phyloP scores from a whole-genome alignment of 805 yeast genomes.

The Wickerhamomyces hampshirensis region DNA sequence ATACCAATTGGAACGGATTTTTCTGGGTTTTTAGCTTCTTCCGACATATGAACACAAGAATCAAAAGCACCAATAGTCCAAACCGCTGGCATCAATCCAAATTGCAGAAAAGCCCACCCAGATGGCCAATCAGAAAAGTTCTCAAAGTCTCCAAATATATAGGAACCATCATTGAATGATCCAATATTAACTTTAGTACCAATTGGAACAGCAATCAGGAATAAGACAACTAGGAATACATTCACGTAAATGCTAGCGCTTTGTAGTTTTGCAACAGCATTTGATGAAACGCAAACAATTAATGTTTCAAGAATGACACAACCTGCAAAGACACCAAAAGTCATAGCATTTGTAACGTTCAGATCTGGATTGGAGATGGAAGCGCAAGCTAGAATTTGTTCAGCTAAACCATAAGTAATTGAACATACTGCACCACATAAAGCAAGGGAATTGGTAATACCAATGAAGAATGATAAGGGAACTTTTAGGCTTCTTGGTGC shows the following conservation, averaged over 20 bases:
- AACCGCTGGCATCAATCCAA: conserved; percentile 57
- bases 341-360: conserved; percentile 42
- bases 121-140: conserved; percentile 50
- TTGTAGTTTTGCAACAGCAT: conserved; percentile 50
- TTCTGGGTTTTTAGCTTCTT: conserved; percentile 61
- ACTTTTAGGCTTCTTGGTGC: conserved; percentile 47
- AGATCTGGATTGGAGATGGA: conserved; percentile 37
- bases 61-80: conserved; percentile 80
- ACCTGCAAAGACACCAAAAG: conserved; percentile 58
- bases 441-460: conserved; percentile 62
- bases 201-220: conserved; percentile 55
- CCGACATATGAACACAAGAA: conserved; percentile 68
- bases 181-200: conserved; percentile 35
- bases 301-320: conserved; percentile 43
- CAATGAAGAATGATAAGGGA: conserved; percentile 54
- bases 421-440: conserved; percentile 59
- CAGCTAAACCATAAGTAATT: conserved; percentile 60
- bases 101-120: conserved; percentile 52
- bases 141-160: conserved; percentile 48
- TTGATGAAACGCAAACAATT: conserved; percentile 49
- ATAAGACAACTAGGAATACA: conserved; percentile 42
- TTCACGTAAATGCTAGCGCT: conserved; percentile 49
- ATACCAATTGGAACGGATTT: conserved; percentile 65
- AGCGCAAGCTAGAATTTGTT: conserved; percentile 49
- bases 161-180: conserved; percentile 43